These are phyloP conservation scores for Ormosia semicastrata DNA, from an alignment of 306 rosid genomes.

Conservation along the genomic window DNA sequence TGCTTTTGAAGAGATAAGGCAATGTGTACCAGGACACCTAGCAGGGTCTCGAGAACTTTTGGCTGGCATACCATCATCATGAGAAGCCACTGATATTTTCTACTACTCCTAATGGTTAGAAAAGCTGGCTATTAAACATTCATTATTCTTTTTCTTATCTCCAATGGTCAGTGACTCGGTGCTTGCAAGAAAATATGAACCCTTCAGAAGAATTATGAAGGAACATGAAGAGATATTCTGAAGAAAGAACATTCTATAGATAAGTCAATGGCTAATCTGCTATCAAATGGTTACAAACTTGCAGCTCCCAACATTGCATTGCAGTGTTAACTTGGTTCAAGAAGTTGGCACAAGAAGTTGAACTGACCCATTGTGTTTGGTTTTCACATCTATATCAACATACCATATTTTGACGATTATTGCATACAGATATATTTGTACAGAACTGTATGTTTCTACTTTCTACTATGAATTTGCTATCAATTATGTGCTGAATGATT, in stretches of 20 bases:
- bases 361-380: too few relatives aligned
- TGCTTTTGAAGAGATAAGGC: constrained; percentile 82
- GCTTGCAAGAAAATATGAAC: constrained; percentile 1
- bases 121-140: constrained; percentile 25
- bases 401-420: too few relatives aligned
- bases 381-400: too few relatives aligned
- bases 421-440: too few relatives aligned
- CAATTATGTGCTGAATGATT: too few relatives aligned
- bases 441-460: too few relatives aligned
- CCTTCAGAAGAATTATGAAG: constrained; percentile 11
- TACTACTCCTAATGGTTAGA: constrained; percentile 23
- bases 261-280: constrained; percentile 22
- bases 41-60: constrained; percentile 60
- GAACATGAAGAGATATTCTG: constrained; percentile 7
- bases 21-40: constrained; percentile 55
- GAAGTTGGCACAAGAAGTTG: too few relatives aligned
- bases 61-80: constrained; percentile 60
- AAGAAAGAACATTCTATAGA: constrained; percentile 19
- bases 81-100: constrained; percentile 27
- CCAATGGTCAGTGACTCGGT: not conserved
- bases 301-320: not conserved
- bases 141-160: constrained; percentile 29
- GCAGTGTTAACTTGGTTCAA: too few relatives aligned
- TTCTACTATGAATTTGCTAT: too few relatives aligned
- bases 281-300: not conserved